Evolutionary conservation across 495 filamentous ascomycete genomes (phyloP), one percentile per base, ranked within the genome.

Genomic region (Neurospora africana): DNA sequence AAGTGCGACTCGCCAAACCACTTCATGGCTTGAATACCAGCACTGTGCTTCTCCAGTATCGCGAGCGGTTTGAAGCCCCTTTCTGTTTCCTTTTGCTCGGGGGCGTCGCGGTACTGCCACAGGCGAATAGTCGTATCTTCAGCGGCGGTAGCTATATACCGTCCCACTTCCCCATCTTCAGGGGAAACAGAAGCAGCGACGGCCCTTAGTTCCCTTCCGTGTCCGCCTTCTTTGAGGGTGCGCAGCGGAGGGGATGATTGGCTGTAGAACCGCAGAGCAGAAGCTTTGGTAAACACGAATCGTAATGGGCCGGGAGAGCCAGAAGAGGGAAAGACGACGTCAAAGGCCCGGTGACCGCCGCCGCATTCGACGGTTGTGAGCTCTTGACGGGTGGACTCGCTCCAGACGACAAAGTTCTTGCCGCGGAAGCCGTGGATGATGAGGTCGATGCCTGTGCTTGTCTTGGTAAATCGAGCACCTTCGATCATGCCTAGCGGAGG

Each of bases 61-160:
- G 87, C 86, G 9, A 90, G 74, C 73, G 89, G 91, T 58, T 75
- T 83, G 73, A 88, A 69, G 1, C 69, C 43, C 6, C 68, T 19
- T 2, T 33, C 47, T 8, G 15, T 6, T 19, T 9, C 13, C 40
- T 72, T 74, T 69, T 8, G 23, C 21, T 15, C 33, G 3, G 53
- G 39, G 17, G 69, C 41, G 15, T 73, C 69, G 2, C 17, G 40
- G 30, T 81, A 81, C n/a, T 79, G 75, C 81, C 87, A 92, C 33
- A 98, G 86, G 23, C 92, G 87, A 72, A 98, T 91, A 1, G 87
- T 83, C 0, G 96, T 98, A 75, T 98, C 95, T 80, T 98, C 95
- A 0, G 93, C 91, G 0, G 92, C 95, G 0, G 95, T 98, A 1
- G 92, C 94, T 44, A 97, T 79, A 21, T 90, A 81, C 9, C 53